Percentiles rank a stretch among this genome's conserved stretches.
These are phyloP conservation scores for Dioszegia crocea DNA, from an alignment of 768 basidiomycete genomes.

Conservation along the genomic window DNA sequence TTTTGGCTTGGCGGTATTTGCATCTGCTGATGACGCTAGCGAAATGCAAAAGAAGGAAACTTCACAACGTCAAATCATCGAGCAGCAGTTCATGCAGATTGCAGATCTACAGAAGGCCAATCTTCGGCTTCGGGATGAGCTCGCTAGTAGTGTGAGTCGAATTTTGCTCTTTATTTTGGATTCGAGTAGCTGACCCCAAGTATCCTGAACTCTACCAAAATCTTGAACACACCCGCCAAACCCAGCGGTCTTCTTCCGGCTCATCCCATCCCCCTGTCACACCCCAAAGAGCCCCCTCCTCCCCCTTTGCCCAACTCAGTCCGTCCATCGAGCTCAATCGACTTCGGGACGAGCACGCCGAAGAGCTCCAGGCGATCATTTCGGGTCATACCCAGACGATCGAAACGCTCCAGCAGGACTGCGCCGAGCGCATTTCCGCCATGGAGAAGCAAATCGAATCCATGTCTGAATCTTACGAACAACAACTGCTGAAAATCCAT, in stretches of 20 bases:
- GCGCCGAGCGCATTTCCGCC: slow-evolving; percentile 14
- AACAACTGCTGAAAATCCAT: not conserved
- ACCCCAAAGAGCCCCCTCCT: not conserved
- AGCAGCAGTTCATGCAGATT: slow-evolving; percentile 66
- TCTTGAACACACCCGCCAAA: too few relatives aligned
- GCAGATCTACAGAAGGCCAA: slow-evolving; percentile 62
- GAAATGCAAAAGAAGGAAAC: slow-evolving; percentile 98
- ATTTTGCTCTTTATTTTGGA: too few relatives aligned
- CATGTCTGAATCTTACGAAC: slow-evolving; percentile 7
- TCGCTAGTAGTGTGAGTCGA: slow-evolving; percentile 50
- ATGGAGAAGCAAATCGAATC: slow-evolving; percentile 5
- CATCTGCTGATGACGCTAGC: slow-evolving; percentile 52
- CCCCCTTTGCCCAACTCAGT: not conserved
- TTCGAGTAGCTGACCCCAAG: too few relatives aligned
- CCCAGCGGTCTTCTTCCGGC: too few relatives aligned
- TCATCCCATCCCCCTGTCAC: slow-evolving; percentile 2
- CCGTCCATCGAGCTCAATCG: slow-evolving; percentile 8
- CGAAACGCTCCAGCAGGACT: slow-evolving; percentile 13
- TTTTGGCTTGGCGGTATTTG: not conserved
- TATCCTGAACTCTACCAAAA: too few relatives aligned
- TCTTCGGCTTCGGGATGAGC: slow-evolving; percentile 73
- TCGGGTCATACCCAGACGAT: slow-evolving; percentile 21
- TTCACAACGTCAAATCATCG: slow-evolving; percentile 74
- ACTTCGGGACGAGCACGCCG: slow-evolving; percentile 36
- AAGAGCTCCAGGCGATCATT: slow-evolving; percentile 30